Conservation (phyloP, 768 basidiomycete species). For the Lepiota venenata region DNA sequence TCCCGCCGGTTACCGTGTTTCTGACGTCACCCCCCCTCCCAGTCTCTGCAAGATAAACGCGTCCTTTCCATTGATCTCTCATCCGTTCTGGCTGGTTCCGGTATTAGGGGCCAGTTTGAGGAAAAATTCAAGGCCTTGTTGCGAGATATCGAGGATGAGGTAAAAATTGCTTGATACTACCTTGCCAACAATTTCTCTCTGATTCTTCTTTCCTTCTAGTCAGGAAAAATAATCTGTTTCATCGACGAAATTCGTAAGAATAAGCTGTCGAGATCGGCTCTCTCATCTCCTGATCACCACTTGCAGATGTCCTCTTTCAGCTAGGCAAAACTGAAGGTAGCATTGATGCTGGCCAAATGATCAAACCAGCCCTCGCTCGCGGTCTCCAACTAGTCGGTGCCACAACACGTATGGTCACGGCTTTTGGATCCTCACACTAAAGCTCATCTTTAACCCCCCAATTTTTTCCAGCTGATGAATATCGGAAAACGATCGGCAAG, state of each 20-base stretch:
- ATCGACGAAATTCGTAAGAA: constrained; percentile 91
- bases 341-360: constrained; percentile 91
- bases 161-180: constrained; percentile 26
- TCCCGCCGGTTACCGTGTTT: background rate
- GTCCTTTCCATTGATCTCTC: constrained; percentile 85
- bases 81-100: constrained; percentile 84
- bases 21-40: background rate
- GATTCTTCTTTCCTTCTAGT: constrained; percentile 26
- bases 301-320: constrained; percentile 73
- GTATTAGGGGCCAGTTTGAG: constrained; percentile 90
- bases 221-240: constrained; percentile 84
- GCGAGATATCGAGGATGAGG: constrained; percentile 88
- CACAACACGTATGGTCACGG: constrained; percentile 61
- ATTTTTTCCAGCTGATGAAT: constrained; percentile 64
- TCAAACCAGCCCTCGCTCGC: constrained; percentile 85
- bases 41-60: constrained; percentile 87
- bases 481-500: constrained; percentile 87
- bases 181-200: constrained; percentile 3
- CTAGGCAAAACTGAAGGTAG: constrained; percentile 91
- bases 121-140: constrained; percentile 90
- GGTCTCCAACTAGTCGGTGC: constrained; percentile 89
- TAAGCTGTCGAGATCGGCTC: background rate
- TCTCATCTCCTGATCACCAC: background rate
- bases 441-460: background rate
- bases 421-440: background rate